Percentiles rank a stretch among this genome's conserved stretches.
phyloP scores from a whole-genome alignment of 352 stramenopile species.

The Hyaloperonospora brassicae region DNA sequence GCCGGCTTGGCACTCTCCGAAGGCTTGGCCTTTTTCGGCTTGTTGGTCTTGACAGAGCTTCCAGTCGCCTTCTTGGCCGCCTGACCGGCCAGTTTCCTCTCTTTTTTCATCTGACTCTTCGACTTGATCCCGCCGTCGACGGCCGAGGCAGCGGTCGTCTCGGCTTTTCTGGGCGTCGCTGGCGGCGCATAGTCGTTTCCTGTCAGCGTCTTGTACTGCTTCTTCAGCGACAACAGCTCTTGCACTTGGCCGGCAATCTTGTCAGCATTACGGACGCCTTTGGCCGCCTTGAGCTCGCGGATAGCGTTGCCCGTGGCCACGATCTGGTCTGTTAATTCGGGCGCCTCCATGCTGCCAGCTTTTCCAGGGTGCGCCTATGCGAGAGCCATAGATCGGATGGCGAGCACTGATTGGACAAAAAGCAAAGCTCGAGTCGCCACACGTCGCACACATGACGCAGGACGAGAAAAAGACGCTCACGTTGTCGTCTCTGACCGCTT shows the following conservation, averaged over 20 bases:
- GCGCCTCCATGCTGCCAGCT: slow-evolving; percentile 17
- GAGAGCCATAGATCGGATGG: not conserved
- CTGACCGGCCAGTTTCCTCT: slow-evolving; percentile 76
- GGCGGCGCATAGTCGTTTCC: slow-evolving; percentile 61
- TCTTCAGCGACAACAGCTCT: slow-evolving; percentile 65
- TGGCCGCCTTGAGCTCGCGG: slow-evolving; percentile 71
- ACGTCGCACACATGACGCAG: too few relatives aligned
- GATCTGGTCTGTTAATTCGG: slow-evolving; percentile 51
- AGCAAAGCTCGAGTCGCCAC: not conserved
- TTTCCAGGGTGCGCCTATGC: not conserved
- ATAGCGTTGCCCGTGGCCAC: slow-evolving; percentile 68
- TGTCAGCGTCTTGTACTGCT: slow-evolving; percentile 71
- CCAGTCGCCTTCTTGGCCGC: slow-evolving; percentile 45
- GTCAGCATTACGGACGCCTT: slow-evolving; percentile 45
- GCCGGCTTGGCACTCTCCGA: slow-evolving; percentile 64
- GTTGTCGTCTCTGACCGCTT: too few relatives aligned
- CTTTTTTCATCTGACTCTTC: slow-evolving; percentile 85
- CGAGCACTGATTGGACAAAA: not conserved
- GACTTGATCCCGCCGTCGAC: slow-evolving; percentile 44
- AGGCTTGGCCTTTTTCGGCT: slow-evolving; percentile 47
- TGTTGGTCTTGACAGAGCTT: slow-evolving; percentile 24
- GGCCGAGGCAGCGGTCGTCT: slow-evolving; percentile 14
- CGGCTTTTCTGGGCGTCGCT: slow-evolving; percentile 27
- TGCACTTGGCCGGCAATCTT: slow-evolving; percentile 39
- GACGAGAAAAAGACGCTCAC: too few relatives aligned